Conservation (phyloP, 1,284 basidiomycete genomes). For the Ceratobasidium sp. region DNA sequence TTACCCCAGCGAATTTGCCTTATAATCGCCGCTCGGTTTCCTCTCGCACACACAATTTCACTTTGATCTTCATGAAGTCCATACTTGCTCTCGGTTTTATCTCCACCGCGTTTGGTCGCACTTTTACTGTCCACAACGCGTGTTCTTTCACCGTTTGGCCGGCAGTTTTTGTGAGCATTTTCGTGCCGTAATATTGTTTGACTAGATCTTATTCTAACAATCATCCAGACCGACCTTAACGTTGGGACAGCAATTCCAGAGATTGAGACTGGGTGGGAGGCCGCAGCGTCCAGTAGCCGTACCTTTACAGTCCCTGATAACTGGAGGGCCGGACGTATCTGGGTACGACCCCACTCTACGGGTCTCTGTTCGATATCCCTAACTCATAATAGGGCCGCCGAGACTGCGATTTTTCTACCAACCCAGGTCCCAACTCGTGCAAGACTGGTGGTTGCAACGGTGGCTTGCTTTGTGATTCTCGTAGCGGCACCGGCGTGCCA, state of each 20-base stretch:
- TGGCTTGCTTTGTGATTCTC: constrained; percentile 49
- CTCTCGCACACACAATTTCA: too few species aligned
- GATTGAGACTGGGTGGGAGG: constrained; percentile 40
- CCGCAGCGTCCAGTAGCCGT: constrained; percentile 17
- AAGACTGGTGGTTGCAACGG: constrained; percentile 49
- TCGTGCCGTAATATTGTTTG: neutral
- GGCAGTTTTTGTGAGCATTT: constrained; percentile 1
- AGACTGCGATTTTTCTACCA: constrained; percentile 54
- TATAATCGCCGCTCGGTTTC: too few species aligned
- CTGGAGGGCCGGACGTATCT: constrained; percentile 50
- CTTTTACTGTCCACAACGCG: constrained; percentile 43
- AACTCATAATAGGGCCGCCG: constrained; percentile 55
- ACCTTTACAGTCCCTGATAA: constrained; percentile 44
- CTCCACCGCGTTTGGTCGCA: constrained; percentile 25
- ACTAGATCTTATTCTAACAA: neutral
- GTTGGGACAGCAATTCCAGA: constrained; percentile 18
- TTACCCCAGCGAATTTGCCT: too few species aligned
- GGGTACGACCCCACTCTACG: constrained; percentile 40
- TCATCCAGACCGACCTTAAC: constrained; percentile 28
- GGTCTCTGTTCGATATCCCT: neutral
- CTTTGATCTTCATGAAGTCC: constrained; percentile 7
- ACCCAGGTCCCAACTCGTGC: constrained; percentile 38
- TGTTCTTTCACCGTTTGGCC: constrained; percentile 37
- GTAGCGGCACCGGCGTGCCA: constrained; percentile 51
- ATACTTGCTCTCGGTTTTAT: constrained; percentile 15